Evolutionary conservation across 1,284 basidiomycete species (phyloP).

Genomic region (Trametes hirsuta): DNA sequence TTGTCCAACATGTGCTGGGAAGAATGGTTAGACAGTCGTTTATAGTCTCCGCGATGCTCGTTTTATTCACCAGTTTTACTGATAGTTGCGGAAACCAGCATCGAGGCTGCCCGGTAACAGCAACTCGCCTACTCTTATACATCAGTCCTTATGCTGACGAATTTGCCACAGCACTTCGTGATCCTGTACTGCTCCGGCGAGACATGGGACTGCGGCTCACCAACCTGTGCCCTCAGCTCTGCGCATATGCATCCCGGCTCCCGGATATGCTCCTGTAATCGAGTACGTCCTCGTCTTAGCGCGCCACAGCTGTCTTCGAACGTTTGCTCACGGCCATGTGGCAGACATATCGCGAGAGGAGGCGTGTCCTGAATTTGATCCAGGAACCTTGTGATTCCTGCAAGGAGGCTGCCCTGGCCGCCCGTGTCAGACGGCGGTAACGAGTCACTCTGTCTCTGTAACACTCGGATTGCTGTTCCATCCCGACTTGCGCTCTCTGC

Average conservation of each 20-base stretch:
- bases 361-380: constrained; percentile 50
- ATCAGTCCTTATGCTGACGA: background rate
- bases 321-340: constrained; percentile 2
- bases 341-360: constrained; percentile 44
- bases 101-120: constrained; percentile 60
- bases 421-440: constrained; percentile 33
- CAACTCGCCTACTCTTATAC: background rate
- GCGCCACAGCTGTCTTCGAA: background rate
- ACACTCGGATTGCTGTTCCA: background rate
- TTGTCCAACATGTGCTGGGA: constrained; percentile 43
- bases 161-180: constrained; percentile 56
- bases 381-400: constrained; percentile 54
- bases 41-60: background rate
- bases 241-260: constrained; percentile 50
- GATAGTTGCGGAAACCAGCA: constrained; percentile 64
- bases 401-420: constrained; percentile 37
- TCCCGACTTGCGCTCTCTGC: background rate
- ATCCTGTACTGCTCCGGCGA: constrained; percentile 51
- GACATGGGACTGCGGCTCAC: constrained; percentile 45
- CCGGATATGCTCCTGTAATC: constrained; percentile 38
- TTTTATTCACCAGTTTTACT: background rate
- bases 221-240: constrained; percentile 45
- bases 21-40: constrained; percentile 42
- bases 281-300: constrained; percentile 24
- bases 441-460: background rate